Evolutionary conservation across 192 early-diverging fungal genomes (phyloP), one percentile per base, ranked within the genome.

Genomic region (Coemansia sp.): DNA sequence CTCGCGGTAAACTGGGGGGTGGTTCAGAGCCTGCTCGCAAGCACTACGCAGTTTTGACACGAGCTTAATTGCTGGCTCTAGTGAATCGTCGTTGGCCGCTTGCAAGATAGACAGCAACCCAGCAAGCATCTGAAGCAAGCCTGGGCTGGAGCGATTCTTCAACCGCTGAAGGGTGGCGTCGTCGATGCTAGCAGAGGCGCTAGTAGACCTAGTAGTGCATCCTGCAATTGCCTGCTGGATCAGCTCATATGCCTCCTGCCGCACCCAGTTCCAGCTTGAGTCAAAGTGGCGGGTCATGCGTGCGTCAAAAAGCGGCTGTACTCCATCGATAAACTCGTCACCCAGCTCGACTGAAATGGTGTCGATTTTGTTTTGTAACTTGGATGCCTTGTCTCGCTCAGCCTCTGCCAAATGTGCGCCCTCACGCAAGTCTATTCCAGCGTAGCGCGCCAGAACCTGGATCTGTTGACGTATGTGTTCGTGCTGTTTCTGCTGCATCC

Each of bases 231-330:
- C 88, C 72, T 92, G 92, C 69, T 94, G 95, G 69, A 92, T 92
- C 60, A 50, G 37, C 34, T 48, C 69, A 69, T 60, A 86, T 53
- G 55, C 72, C 33, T 56, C 73, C 59, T 76, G 80, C 51, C 61
- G 76, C 53, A 93, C 85, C 94, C 95, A 98, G 85, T 96, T 95
- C 95, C 95, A 98, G 87, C 89, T 88, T 56, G 96, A 98, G 68
- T 98, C 94, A 73, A 92, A 98, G 28, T 65, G 84, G 43, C 96
- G 91, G 36, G 89, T 92, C 83, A 94, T 98, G 66, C 88, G 84
- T 14, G 76, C 73, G 59, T 86, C 89, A 70, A 98, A 95, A 2
- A 79, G 51, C 4, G 93, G 91, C 43, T 84, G 83, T 71, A 94
- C 92, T 28, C 96, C 96, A 36, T 91, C 85, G 35, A 89, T 86